phyloP scores from a whole-genome alignment of 768 basidiomycete species.

The Lactarius deliciosus region DNA sequence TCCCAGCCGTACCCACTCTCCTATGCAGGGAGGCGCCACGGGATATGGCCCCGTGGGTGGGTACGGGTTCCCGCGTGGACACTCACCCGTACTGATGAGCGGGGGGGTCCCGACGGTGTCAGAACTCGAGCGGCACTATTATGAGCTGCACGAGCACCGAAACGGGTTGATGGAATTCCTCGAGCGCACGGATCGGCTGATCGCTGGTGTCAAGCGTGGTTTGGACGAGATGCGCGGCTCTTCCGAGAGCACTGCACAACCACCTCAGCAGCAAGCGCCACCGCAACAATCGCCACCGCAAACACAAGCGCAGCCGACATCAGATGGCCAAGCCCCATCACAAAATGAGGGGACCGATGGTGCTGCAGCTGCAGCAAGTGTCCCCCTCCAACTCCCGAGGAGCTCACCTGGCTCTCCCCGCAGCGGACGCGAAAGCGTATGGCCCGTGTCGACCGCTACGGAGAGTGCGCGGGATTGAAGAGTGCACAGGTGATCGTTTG shows the following conservation, averaged over 20 bases:
- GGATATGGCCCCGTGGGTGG: conserved; percentile 38
- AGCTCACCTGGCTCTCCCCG: conserved; percentile 30
- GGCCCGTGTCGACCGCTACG: conserved; percentile 35
- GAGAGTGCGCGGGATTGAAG: conserved; percentile 28
- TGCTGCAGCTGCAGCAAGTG: conserved; percentile 27
- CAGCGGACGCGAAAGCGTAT: conserved; percentile 34
- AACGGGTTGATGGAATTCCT: conserved; percentile 70
- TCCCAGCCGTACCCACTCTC: conserved; percentile 74
- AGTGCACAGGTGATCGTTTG: conserved; percentile 11
- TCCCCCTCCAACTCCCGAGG: conserved; percentile 33
- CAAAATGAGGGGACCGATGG: conserved; percentile 22
- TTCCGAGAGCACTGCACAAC: conserved; percentile 27
- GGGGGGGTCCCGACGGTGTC: conserved; percentile 44
- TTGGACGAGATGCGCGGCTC: conserved; percentile 69
- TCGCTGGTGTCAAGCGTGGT: conserved; percentile 68
- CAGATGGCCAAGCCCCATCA: conserved; percentile 9
- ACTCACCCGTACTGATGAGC: conserved; percentile 49
- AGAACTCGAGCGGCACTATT: conserved; percentile 74
- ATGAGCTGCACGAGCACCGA: conserved; percentile 61
- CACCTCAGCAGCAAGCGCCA: not conserved
- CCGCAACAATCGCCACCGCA: not conserved
- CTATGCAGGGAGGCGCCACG: conserved; percentile 45
- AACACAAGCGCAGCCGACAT: conserved; percentile 3
- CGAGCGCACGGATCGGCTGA: conserved; percentile 69
- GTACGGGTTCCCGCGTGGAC: conserved; percentile 35